Evolutionary conservation across 2,329 filamentous ascomycete species (phyloP).

Genomic region (Xylaria sp.): DNA sequence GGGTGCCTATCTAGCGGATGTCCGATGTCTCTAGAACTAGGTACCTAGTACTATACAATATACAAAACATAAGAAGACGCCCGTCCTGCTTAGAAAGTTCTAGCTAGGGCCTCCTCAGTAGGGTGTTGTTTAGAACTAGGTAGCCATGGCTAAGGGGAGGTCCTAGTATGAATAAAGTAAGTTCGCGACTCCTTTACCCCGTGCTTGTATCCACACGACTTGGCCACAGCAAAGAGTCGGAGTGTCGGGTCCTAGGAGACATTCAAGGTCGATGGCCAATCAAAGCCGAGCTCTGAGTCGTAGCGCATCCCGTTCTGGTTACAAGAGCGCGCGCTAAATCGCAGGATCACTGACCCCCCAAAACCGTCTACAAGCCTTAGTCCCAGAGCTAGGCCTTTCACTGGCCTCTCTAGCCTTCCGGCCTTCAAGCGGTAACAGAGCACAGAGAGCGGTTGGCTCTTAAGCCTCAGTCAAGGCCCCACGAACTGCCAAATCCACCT

Average conservation of each 20-base stretch:
- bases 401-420: conserved; percentile 14
- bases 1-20: not conserved
- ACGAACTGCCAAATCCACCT: conserved; percentile 34
- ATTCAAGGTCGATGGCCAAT: conserved; percentile 40
- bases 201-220: not conserved
- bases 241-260: not conserved
- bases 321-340: conserved; percentile 40
- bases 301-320: conserved; percentile 21
- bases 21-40: not conserved
- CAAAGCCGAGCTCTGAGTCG: conserved; percentile 17
- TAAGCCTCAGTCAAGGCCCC: conserved; percentile 25
- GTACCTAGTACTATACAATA: not conserved
- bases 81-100: not conserved
- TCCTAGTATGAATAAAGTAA: not conserved
- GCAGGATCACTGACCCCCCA: conserved; percentile 39
- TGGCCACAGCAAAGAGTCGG: conserved; percentile 8
- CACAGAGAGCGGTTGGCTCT: not conserved
- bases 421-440: not conserved
- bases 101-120: not conserved
- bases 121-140: no score
- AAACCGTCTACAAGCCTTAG: conserved; percentile 6
- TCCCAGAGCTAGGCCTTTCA: not conserved
- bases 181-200: conserved; percentile 2
- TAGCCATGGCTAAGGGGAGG: no score
- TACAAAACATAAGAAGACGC: not conserved